phyloP scores from a whole-genome alignment of 805 yeast genomes.

The Kuraishia ogatae region DNA sequence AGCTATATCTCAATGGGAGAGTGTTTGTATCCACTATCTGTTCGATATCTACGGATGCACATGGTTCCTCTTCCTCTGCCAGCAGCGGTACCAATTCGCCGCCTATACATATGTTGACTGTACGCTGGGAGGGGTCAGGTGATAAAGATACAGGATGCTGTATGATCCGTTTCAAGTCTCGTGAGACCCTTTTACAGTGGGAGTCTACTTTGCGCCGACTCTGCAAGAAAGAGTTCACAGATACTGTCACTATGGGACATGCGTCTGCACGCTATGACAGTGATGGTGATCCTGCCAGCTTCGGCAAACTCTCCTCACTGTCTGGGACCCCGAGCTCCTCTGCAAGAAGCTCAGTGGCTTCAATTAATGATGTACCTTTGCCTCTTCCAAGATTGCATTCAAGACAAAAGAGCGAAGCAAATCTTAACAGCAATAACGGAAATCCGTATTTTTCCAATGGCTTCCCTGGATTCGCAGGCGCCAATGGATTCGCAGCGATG shows the following conservation, averaged over 20 bases:
- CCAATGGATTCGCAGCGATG: neutral
- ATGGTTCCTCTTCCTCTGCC: constrained; percentile 21
- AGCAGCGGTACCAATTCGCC: neutral
- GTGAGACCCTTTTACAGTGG: constrained; percentile 83
- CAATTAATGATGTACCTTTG: constrained; percentile 2
- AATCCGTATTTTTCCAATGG: neutral
- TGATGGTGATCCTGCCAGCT: neutral
- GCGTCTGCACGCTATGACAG: constrained; percentile 1
- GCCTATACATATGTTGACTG: constrained; percentile 20
- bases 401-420: constrained; percentile 6
- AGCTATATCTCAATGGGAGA: constrained; percentile 52
- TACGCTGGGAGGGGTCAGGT: constrained; percentile 70
- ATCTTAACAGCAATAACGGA: constrained; percentile 2
- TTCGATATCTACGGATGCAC: constrained; percentile 28
- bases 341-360: constrained; percentile 7
- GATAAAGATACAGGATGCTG: constrained; percentile 76
- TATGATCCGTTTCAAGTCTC: constrained; percentile 71
- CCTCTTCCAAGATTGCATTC: constrained; percentile 2
- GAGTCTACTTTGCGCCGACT: constrained; percentile 49
- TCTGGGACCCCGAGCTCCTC: constrained; percentile 7
- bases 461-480: neutral
- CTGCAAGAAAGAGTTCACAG: constrained; percentile 22
- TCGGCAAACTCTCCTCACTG: constrained; percentile 1
- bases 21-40: constrained; percentile 66
- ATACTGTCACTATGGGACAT: constrained; percentile 6